These are phyloP conservation scores for Sechiopsis laciniata DNA, from an alignment of 306 rosid genomes.

Conservation along the genomic window DNA sequence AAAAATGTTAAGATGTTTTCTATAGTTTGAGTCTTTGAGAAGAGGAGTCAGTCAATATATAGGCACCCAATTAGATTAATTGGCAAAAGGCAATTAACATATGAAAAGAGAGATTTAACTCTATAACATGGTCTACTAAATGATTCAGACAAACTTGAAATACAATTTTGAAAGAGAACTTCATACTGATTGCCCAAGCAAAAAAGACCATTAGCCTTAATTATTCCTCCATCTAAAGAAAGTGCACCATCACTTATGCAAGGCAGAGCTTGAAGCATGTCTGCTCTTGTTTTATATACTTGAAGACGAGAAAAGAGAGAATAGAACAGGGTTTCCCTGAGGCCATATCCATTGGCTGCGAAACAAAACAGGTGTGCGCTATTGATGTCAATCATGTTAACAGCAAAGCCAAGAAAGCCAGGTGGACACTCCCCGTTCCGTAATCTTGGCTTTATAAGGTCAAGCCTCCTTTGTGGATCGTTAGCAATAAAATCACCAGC, in stretches of 20 bases:
- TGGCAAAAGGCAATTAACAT: background rate
- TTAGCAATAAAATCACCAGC: slow-evolving; percentile 52
- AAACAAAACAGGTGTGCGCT: slow-evolving; percentile 34
- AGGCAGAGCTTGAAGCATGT: slow-evolving; percentile 69
- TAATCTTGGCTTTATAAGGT: slow-evolving; percentile 63
- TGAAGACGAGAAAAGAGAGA: slow-evolving; percentile 62
- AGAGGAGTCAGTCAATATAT: background rate
- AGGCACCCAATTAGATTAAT: background rate
- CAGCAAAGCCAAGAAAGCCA: slow-evolving; percentile 86
- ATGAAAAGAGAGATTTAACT: background rate
- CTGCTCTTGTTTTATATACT: slow-evolving; percentile 56
- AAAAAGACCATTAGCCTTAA: slow-evolving; percentile 52
- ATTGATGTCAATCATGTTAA: slow-evolving; percentile 66
- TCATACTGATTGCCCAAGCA: slow-evolving; percentile 61
- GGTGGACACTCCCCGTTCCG: slow-evolving; percentile 60
- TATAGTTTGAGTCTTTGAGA: background rate
- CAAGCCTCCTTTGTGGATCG: slow-evolving; percentile 69
- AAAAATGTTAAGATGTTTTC: background rate
- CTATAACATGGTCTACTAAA: background rate
- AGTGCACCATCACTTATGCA: slow-evolving; percentile 74
- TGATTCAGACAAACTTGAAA: slow-evolving; percentile 11
- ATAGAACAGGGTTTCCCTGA: slow-evolving; percentile 78
- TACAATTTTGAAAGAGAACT: slow-evolving; percentile 15
- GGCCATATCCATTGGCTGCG: slow-evolving; percentile 49
- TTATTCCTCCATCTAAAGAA: slow-evolving; percentile 91